These are phyloP conservation scores for Xylaria telfairii DNA, from an alignment of 495 filamentous ascomycete genomes.

Conservation along the genomic window DNA sequence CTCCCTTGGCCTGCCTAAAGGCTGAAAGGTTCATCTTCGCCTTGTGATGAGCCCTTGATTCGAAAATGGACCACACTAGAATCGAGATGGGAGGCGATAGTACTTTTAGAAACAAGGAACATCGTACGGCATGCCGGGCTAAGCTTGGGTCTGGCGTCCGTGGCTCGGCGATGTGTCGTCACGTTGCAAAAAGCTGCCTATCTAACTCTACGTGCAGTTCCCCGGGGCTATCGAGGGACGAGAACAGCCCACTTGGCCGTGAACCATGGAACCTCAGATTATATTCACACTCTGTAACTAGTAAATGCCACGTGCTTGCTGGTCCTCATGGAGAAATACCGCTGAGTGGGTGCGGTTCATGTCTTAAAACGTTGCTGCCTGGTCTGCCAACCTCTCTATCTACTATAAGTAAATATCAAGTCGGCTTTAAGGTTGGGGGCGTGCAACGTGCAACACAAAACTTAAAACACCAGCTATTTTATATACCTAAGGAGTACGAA, in stretches of 20 bases:
- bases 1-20: constrained; percentile 1
- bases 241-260: neutral
- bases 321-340: neutral
- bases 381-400: neutral
- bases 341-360: neutral
- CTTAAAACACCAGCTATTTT: neutral
- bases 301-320: neutral
- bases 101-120: neutral
- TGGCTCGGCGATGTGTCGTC: neutral
- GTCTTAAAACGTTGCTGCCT: neutral
- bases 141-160: neutral
- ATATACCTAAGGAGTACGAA: too few relatives aligned
- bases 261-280: neutral
- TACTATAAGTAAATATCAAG: neutral
- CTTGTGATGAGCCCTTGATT: neutral
- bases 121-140: neutral
- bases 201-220: neutral
- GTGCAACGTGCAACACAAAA: constrained; percentile 1
- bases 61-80: neutral
- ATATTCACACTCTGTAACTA: neutral
- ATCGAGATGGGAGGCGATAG: neutral
- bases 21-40: neutral
- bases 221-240: neutral
- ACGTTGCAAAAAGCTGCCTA: neutral
- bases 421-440: too few relatives aligned